phyloP scores from a whole-genome alignment of 148 eudicot species.

The Dysphania ambrosioides region DNA sequence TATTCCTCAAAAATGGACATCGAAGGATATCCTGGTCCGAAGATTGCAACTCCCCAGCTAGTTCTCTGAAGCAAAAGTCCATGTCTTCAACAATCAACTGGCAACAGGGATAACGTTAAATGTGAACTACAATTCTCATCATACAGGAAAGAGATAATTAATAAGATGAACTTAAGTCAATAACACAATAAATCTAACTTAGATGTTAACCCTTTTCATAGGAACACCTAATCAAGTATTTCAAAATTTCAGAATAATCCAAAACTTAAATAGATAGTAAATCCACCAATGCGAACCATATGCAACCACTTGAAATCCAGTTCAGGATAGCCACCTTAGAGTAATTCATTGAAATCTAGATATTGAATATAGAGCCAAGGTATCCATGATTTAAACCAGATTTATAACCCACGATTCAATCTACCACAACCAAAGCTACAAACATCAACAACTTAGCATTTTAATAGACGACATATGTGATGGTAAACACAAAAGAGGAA shows the following conservation, averaged over 20 bases:
- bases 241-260: background rate
- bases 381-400: background rate
- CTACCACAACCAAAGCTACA: background rate
- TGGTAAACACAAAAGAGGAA: background rate
- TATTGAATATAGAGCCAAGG: background rate
- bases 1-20: conserved; percentile 91
- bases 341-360: too few species aligned
- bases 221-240: conserved; percentile 1
- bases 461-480: background rate
- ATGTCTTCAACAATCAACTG: conserved; percentile 31
- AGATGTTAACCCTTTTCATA: background rate
- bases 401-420: background rate
- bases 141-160: background rate
- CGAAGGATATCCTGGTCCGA: conserved; percentile 50
- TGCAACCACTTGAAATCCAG: too few species aligned
- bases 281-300: background rate
- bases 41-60: conserved; percentile 45
- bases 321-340: background rate
- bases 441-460: background rate
- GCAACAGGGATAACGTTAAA: conserved; percentile 2
- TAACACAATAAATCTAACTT: background rate
- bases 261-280: too few species aligned
- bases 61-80: conserved; percentile 56
- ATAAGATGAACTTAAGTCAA: too few species aligned
- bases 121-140: background rate